These are phyloP conservation scores for Mesotaenium endlicherianum DNA, from an alignment of 139 green algal genomes.

Conservation along the genomic window DNA sequence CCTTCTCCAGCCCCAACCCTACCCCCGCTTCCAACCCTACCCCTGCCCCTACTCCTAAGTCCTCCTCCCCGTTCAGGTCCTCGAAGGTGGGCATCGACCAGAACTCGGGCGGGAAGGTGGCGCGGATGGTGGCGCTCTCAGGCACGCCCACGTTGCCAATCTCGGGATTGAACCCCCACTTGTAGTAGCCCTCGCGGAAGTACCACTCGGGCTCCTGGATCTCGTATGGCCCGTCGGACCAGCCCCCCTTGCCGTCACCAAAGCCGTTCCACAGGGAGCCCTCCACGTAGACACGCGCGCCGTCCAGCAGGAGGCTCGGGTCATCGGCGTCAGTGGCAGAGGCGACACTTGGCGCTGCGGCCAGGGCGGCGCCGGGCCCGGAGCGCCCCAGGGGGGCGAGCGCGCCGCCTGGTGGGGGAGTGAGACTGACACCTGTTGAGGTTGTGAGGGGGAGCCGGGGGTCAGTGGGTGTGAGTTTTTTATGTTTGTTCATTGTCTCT, in stretches of 20 bases:
- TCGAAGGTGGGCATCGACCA: constrained; percentile 30
- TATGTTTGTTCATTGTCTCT: no score
- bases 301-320: constrained; percentile 41
- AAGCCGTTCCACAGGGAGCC: constrained; percentile 54
- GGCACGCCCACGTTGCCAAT: constrained; percentile 53
- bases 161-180: constrained; percentile 55
- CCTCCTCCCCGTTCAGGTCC: neutral
- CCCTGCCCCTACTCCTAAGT: neutral
- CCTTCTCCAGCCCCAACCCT: no score
- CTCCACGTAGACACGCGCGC: constrained; percentile 36
- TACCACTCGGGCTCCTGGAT: constrained; percentile 47
- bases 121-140: constrained; percentile 30
- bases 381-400: no score
- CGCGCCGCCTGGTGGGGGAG: no score
- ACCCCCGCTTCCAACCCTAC: no score
- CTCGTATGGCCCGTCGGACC: constrained; percentile 44
- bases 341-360: no score
- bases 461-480: no score
- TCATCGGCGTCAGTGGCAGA: neutral
- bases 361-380: no score
- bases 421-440: no score
- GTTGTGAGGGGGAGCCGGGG: no score
- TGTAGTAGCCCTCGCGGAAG: constrained; percentile 47
- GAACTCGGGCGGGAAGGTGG: constrained; percentile 10
- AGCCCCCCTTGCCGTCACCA: constrained; percentile 43